Evolutionary conservation across 148 eudicot species (phyloP).

Genomic region (Salicornia ramosissima): DNA sequence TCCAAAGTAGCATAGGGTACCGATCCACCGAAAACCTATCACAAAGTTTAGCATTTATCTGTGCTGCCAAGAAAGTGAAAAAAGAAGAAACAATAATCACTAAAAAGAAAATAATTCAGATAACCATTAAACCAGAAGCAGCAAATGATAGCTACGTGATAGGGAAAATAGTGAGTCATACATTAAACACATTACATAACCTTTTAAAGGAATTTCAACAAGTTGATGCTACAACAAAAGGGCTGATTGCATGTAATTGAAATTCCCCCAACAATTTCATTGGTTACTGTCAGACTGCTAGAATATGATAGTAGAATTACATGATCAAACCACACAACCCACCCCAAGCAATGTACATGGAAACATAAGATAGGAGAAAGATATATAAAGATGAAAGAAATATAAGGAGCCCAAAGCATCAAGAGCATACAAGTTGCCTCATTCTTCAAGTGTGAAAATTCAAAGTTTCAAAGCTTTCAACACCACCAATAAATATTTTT

Average conservation of each 20-base stretch:
- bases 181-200: neutral
- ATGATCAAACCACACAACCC: neutral
- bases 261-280: neutral
- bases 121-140: neutral
- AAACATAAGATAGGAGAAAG: neutral
- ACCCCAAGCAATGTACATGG: neutral
- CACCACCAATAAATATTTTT: neutral
- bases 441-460: no score
- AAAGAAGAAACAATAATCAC: constrained; percentile 34
- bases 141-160: neutral
- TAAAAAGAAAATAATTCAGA: constrained; percentile 16
- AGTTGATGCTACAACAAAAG: neutral
- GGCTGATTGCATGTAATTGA: neutral
- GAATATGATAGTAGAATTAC: neutral
- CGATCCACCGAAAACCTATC: constrained; percentile 76
- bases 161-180: neutral
- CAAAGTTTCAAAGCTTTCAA: neutral
- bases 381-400: neutral
- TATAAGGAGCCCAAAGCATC: neutral
- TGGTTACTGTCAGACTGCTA: neutral
- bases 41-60: constrained; percentile 80
- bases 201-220: neutral
- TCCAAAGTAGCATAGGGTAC: constrained; percentile 90
- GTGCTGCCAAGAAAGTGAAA: constrained; percentile 76
- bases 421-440: no score